A percentile compares a stretch with the other conserved stretches of the same genome.
phyloP scores from a whole-genome alignment of 2,329 filamentous ascomycete species.

The Pseudocercospora eumusae region DNA sequence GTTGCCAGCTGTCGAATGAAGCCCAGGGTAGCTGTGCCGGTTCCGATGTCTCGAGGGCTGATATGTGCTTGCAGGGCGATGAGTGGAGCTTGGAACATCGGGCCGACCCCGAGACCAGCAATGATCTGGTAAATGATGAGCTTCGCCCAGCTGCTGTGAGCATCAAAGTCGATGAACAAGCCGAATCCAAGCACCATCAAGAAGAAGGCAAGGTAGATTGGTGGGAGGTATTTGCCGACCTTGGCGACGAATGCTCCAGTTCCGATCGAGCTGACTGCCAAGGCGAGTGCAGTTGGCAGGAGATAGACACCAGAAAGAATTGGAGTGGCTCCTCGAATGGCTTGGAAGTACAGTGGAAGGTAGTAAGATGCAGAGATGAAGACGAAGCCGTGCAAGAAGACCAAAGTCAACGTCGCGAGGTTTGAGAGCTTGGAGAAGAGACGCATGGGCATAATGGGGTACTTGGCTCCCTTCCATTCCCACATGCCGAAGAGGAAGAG shows the following conservation, averaged over 20 bases:
- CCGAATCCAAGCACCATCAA: constrained; percentile 45
- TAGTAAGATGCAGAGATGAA: constrained; percentile 79
- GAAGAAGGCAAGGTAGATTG: constrained; percentile 49
- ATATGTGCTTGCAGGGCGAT: constrained; percentile 68
- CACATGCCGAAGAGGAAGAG: constrained; percentile 66
- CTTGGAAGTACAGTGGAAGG: constrained; percentile 82
- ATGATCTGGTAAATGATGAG: constrained; percentile 60
- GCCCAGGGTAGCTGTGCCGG: constrained; percentile 66
- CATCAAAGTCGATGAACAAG: constrained; percentile 43
- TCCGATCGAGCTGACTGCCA: constrained; percentile 38
- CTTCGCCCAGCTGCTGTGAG: constrained; percentile 41
- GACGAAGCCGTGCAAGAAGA: constrained; percentile 72
- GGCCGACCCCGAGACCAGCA: constrained; percentile 64
- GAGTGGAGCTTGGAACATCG: constrained; percentile 69
- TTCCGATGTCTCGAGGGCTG: constrained; percentile 64
- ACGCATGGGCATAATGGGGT: constrained; percentile 74
- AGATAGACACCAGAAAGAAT: constrained; percentile 69
- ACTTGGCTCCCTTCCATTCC: constrained; percentile 72
- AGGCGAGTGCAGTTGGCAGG: constrained; percentile 39
- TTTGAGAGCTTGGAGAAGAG: constrained; percentile 70
- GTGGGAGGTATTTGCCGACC: constrained; percentile 53
- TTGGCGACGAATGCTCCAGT: constrained; percentile 49
- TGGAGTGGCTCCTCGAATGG: constrained; percentile 67
- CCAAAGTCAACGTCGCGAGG: constrained; percentile 63
- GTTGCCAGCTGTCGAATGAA: constrained; percentile 71